phyloP scores from a whole-genome alignment of 73 alveolate genomes.

The Uronychia setigera region DNA sequence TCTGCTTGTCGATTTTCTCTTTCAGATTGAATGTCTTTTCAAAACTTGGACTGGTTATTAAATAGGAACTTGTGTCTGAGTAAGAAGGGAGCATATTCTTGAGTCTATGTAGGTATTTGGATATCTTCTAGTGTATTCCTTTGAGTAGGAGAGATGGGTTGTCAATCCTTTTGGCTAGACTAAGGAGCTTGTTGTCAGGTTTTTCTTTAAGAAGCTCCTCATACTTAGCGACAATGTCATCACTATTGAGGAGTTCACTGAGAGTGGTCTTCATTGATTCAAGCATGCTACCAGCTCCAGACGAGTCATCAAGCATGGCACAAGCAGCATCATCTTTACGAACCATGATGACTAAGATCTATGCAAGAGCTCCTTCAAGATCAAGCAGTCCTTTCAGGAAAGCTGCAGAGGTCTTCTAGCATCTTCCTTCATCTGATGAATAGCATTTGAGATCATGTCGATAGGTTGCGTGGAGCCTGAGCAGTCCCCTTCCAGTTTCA shows the following conservation, averaged over 20 bases:
- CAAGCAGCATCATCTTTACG: conserved; percentile 83
- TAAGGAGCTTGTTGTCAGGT: conserved; percentile 15
- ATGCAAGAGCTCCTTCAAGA: conserved; percentile 91
- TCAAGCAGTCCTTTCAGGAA: conserved; percentile 93
- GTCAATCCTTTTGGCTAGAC: conserved; percentile 11
- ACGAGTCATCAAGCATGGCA: conserved; percentile 68
- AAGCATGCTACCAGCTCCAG: conserved; percentile 71
- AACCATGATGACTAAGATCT: conserved; percentile 92
- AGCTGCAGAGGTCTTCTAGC: conserved; percentile 96
- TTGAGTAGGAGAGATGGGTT: conserved; percentile 11
- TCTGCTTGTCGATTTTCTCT: background rate
- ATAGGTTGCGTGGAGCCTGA: conserved; percentile 94
- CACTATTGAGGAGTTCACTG: conserved; percentile 70
- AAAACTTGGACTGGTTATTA: conserved; percentile 48
- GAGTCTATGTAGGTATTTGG: conserved; percentile 23
- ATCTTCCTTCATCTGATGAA: conserved; percentile 97
- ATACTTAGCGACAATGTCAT: conserved; percentile 62
- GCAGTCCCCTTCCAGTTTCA: conserved; percentile 83
- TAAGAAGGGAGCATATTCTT: background rate
- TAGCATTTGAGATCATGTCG: conserved; percentile 96
- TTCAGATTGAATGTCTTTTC: conserved; percentile 14
- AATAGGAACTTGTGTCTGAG: conserved; percentile 33
- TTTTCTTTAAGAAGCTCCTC: conserved; percentile 57
- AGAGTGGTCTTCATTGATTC: conserved; percentile 67
- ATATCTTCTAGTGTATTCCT: conserved; percentile 9